Base-by-base conservation (phyloP, 1,284 basidiomycete genomes). In the Paramarasmius palmivorus region DNA sequence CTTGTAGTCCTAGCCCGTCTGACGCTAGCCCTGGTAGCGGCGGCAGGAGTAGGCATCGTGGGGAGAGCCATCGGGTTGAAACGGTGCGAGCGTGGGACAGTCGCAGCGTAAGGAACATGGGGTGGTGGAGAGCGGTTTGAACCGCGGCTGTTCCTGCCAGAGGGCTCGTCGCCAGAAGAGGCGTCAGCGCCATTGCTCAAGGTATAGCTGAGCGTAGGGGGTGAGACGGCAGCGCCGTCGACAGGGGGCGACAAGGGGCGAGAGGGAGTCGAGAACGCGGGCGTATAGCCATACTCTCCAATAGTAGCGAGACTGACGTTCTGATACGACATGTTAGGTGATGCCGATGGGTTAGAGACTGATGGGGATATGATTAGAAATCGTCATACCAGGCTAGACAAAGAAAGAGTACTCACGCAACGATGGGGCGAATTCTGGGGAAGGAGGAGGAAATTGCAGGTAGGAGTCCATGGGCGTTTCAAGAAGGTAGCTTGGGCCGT, bases 51-150 rank as follows among this genome's bases (percentile, higher is more conserved):
- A 48, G 80, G 73, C 48, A 75, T 74, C 23, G 37, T 67, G 34
- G 83, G 76, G 14, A 78, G 70, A 57, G 77, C 79, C 64, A 90
- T 82, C 5, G 88, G 88, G 73, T 88, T 88, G 78, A 81, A 90
- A 60, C 87, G 86, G 62, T 85, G 74, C 47, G 86, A 86, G 60
- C 85, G 76, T 17, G 87, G 86, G 34, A 89, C 78, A 37, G 84
- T 74, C 19, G 86, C 78, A 57, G 71, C 52, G 60, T 77, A 84
- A 52, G 73, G 73, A 57, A 82, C 73, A 55, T 48, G 78, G 77
- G 32, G 81, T 77, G 38, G 86, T 82, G 34, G 86, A 85, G 63
- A 80, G 76, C 25, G 81, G 79, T 57, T 82, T 80, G 63, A 82
- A 62, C 82, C 82, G 56, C 86, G 86, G 68, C 84, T 85, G 63